A percentile compares a stretch with the other conserved stretches of the same genome.
phyloP scores from a whole-genome alignment of 352 stramenopile species.

The Globisporangium emineosum region DNA sequence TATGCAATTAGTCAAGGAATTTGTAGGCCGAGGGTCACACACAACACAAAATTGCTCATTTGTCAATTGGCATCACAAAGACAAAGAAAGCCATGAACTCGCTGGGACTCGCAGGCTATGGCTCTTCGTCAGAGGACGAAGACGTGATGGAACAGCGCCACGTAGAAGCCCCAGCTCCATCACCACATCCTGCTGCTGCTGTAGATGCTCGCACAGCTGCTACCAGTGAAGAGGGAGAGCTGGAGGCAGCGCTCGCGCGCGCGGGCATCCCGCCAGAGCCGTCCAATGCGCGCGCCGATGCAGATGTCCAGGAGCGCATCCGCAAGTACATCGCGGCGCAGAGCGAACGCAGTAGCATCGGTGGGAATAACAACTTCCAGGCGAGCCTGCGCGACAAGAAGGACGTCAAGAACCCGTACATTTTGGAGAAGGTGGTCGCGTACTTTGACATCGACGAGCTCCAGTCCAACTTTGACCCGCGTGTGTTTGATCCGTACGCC shows the following conservation, averaged over 20 bases:
- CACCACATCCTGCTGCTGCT: neutral
- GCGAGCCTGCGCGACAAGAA: constrained; percentile 73
- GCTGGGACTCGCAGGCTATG: constrained; percentile 31
- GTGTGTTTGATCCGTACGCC: constrained; percentile 70
- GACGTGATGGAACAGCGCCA: constrained; percentile 4
- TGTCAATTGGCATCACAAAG: neutral
- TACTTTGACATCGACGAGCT: constrained; percentile 87
- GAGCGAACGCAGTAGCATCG: constrained; percentile 19
- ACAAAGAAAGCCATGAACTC: constrained; percentile 26
- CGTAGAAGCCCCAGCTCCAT: neutral
- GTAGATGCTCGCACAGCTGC: neutral
- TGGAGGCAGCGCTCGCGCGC: constrained; percentile 30
- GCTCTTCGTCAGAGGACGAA: constrained; percentile 36
- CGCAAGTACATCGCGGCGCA: constrained; percentile 51
- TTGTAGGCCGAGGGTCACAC: neutral
- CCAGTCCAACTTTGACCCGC: constrained; percentile 56
- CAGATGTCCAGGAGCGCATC: constrained; percentile 59
- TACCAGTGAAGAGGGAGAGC: constrained; percentile 14
- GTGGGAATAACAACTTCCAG: constrained; percentile 43
- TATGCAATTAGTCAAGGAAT: neutral
- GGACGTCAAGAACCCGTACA: constrained; percentile 85
- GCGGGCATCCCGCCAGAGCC: constrained; percentile 44
- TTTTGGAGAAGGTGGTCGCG: constrained; percentile 82
- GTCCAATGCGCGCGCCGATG: constrained; percentile 16
- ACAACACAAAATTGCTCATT: neutral